Percentiles rank a stretch among this genome's conserved stretches.
These are phyloP conservation scores for Casaregolazyma lundiana DNA, from an alignment of 1,139 yeast species.

Conservation along the genomic window DNA sequence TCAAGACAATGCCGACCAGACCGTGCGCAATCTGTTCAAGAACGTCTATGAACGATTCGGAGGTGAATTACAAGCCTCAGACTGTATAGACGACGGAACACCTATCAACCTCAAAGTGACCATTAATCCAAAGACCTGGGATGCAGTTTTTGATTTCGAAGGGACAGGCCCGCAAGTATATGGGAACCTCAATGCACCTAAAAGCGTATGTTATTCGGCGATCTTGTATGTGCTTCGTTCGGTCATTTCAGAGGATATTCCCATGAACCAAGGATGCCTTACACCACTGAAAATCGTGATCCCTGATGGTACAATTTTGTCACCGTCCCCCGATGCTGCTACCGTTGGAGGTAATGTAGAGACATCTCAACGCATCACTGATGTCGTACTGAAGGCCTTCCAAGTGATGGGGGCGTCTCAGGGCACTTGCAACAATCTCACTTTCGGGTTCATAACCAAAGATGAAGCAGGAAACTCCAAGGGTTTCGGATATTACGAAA, in stretches of 20 bases:
- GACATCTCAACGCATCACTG: constrained; percentile 79
- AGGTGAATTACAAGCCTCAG: constrained; percentile 43
- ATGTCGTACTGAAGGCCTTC: constrained; percentile 71
- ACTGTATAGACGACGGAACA: constrained; percentile 61
- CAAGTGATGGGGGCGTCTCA: constrained; percentile 75
- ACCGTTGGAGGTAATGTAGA: constrained; percentile 89
- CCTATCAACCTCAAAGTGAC: constrained; percentile 44
- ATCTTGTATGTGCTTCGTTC: constrained; percentile 73
- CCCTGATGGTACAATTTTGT: constrained; percentile 63
- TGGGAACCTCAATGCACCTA: constrained; percentile 61
- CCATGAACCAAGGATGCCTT: constrained; percentile 80
- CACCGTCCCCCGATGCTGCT: constrained; percentile 74
- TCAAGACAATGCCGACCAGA: constrained; percentile 54
- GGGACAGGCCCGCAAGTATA: constrained; percentile 60
- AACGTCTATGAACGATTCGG: constrained; percentile 33
- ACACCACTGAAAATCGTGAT: constrained; percentile 62
- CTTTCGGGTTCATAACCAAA: constrained; percentile 51
- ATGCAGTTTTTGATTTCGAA: constrained; percentile 51
- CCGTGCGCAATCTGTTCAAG: constrained; percentile 46
- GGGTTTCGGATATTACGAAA: constrained; percentile 70
- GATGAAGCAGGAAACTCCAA: constrained; percentile 37
- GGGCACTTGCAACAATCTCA: constrained; percentile 69
- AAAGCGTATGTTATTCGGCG: constrained; percentile 76
- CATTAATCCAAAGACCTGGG: constrained; percentile 42
- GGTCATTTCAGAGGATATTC: constrained; percentile 71